phyloP scores from a whole-genome alignment of 179 eudicot genomes.

The Heliamphora ciliata region DNA sequence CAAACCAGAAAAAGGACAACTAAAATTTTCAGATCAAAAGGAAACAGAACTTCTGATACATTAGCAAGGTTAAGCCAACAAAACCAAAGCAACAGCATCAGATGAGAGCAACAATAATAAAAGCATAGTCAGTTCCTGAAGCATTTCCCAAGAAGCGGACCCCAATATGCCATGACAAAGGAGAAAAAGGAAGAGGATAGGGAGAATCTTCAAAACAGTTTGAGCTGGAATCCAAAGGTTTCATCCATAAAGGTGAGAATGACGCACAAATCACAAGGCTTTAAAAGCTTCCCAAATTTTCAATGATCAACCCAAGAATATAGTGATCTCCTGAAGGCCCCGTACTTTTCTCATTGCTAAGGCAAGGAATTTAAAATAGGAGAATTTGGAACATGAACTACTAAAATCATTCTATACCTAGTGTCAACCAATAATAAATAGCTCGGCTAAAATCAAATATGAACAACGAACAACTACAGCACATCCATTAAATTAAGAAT shows the following conservation, averaged over 20 bases:
- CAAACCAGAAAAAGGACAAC: neutral
- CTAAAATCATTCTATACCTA: too few relatives aligned
- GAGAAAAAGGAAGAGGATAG: too few relatives aligned
- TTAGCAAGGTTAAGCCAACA: neutral
- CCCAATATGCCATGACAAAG: neutral
- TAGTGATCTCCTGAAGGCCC: too few relatives aligned
- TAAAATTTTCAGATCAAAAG: conserved; percentile 2
- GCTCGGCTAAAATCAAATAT: too few relatives aligned
- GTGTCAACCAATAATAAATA: too few relatives aligned
- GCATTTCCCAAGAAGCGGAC: neutral
- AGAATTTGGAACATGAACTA: too few relatives aligned
- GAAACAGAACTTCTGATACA: neutral
- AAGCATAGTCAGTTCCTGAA: neutral
- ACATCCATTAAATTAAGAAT: too few relatives aligned
- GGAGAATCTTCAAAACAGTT: neutral
- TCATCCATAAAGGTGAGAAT: neutral
- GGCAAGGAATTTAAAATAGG: too few relatives aligned
- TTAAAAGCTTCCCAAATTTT: neutral
- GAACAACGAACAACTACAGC: too few relatives aligned
- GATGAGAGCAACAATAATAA: too few relatives aligned
- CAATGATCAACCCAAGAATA: neutral
- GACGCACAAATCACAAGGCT: neutral
- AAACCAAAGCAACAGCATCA: neutral
- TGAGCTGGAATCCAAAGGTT: neutral
- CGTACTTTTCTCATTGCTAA: too few relatives aligned